Base-by-base conservation (phyloP, 345 rosid species). In the Corchorus olitorius region DNA sequence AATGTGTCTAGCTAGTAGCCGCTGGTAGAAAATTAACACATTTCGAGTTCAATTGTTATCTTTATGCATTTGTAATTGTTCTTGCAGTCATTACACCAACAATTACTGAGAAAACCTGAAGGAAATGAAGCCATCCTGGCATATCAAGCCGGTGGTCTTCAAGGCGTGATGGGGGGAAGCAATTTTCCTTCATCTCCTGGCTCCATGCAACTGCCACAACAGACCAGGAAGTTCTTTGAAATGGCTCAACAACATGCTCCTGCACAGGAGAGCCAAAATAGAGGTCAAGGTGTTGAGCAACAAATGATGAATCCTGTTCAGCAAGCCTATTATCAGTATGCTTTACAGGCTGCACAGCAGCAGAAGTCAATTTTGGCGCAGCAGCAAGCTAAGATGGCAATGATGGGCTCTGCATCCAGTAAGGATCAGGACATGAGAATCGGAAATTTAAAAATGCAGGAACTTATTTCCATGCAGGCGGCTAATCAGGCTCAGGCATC, bases 261-360 rank as follows among this genome's bases (percentile, higher is more conserved):
- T 50, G 59, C 89, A 34, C 98, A 88, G 82, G 99, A 92, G 46
- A 89, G 89, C 67, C 94, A 87, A 79, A 88, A 75, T 73, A 86
- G 93, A 78, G 81, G 75, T 82, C 91, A 85, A 70, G 79, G 85
- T 78, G 74, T 65, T 60, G 97, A 92, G 63, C 92, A 88, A 75
- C 97, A 91, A 81, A 81, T 70, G 69, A 72, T 90, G 68, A 97
- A 85, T 78, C 97, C 97, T 3, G 83, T 85, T 77, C 97, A 92
- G 66, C 98, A 94, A 83, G 98, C 97, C 5, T 91, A 91, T 88
- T 77, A 89, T 37, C 99, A 94, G 80, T 88, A 76, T 84, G 95
- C 94, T 83, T 78, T 85, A 37, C 94, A 89, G 74, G 90, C 89
- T 49, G 73, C 89, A 17, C 97, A 89, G 81, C 94, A 88, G 48